These are phyloP conservation scores for Wickerhamiella cacticola DNA, from an alignment of 805 yeast species.

Conservation along the genomic window DNA sequence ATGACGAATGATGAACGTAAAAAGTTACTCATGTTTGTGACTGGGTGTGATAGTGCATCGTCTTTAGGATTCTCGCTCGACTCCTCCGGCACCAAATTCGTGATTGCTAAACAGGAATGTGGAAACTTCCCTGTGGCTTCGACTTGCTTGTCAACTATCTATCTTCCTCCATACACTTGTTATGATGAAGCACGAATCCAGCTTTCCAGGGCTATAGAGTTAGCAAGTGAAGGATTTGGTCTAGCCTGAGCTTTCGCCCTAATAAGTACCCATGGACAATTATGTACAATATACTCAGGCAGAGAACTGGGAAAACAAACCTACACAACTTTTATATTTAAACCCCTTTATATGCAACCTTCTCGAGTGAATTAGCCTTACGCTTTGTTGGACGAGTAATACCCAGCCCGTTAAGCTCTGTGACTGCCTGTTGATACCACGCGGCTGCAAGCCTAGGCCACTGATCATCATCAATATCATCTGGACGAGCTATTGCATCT, in stretches of 20 bases:
- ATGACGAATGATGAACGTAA: slow-evolving; percentile 98
- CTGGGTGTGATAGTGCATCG: slow-evolving; percentile 42
- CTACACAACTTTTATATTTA: slow-evolving; percentile 21
- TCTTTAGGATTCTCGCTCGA: not conserved
- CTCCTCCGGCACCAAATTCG: not conserved
- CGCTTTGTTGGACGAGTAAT: slow-evolving; percentile 46
- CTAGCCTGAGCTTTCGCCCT: not conserved
- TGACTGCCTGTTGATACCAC: slow-evolving; percentile 64
- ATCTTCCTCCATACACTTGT: not conserved
- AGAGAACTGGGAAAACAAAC: too few species aligned
- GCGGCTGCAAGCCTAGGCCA: slow-evolving; percentile 58
- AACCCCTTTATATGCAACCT: slow-evolving; percentile 57
- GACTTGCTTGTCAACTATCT: not conserved
- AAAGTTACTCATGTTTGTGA: slow-evolving; percentile 86
- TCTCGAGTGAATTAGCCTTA: slow-evolving; percentile 56
- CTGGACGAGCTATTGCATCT: slow-evolving; percentile 20
- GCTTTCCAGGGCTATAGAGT: not conserved
- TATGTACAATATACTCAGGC: too few species aligned
- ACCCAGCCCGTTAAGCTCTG: slow-evolving; percentile 60
- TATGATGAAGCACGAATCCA: not conserved
- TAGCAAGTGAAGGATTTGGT: not conserved
- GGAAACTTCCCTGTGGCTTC: not conserved
- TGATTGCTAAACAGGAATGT: not conserved
- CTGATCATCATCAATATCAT: slow-evolving; percentile 27
- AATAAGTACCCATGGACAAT: too few species aligned